phyloP scores from a whole-genome alignment of 768 basidiomycete genomes.

The Stropharia rugosoannulata region DNA sequence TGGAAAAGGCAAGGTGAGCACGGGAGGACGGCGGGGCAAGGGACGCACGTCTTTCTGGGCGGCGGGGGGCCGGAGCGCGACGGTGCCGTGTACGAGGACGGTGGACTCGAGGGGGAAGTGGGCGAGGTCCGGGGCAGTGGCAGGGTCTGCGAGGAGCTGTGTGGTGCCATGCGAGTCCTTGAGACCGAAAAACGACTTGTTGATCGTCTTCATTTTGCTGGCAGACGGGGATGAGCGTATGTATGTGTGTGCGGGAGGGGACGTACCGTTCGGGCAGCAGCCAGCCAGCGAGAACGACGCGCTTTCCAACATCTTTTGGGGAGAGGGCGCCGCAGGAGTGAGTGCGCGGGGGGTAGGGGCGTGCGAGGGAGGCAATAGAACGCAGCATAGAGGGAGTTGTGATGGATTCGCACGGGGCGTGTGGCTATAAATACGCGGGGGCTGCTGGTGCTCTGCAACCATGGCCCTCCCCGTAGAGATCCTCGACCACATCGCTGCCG shows the following conservation, averaged over 20 bases:
- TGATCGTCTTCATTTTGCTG: slow-evolving; percentile 67
- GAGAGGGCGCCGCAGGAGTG: slow-evolving; percentile 65
- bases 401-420: slow-evolving; percentile 35
- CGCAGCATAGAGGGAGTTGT: not conserved
- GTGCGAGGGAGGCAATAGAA: slow-evolving; percentile 28
- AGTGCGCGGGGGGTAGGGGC: slow-evolving; percentile 58
- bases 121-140: slow-evolving; percentile 45
- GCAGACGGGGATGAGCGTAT: slow-evolving; percentile 31
- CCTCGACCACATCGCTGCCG: slow-evolving; percentile 47
- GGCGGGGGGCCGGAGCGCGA: slow-evolving; percentile 60
- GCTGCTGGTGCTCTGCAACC: not conserved
- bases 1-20: slow-evolving; percentile 31
- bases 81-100: slow-evolving; percentile 72
- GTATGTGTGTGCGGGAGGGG: too few relatives aligned
- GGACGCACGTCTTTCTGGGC: slow-evolving; percentile 60
- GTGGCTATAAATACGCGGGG: slow-evolving; percentile 6
- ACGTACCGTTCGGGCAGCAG: slow-evolving; percentile 80
- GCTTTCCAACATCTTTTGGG: slow-evolving; percentile 46
- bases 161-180: slow-evolving; percentile 75
- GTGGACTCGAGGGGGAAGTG: slow-evolving; percentile 75
- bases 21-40: slow-evolving; percentile 16
- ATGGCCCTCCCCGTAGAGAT: slow-evolving; percentile 60
- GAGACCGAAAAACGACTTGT: slow-evolving; percentile 77
- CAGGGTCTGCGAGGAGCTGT: slow-evolving; percentile 65
- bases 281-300: slow-evolving; percentile 80